phyloP scores from a whole-genome alignment of 2,329 filamentous ascomycete genomes.

The Fusarium sp. region DNA sequence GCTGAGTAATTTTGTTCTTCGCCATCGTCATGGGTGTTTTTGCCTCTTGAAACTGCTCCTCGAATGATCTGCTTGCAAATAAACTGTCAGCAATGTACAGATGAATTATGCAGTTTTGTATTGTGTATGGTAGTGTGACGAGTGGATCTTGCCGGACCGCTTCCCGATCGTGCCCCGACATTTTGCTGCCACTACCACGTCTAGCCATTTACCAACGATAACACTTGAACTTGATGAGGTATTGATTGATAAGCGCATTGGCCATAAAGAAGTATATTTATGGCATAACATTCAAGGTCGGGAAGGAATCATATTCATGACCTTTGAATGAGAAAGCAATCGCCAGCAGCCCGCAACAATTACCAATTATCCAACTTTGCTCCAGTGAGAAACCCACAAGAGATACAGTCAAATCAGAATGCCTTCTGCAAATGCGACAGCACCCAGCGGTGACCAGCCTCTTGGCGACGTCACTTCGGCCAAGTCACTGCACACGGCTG shows the following conservation, averaged over 20 bases:
- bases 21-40: not conserved
- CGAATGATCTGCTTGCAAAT: not conserved
- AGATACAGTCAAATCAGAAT: not conserved
- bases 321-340: too few species aligned
- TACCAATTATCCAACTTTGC: not conserved
- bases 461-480: not conserved
- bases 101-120: not conserved
- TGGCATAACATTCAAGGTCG: too few species aligned
- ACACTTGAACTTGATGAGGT: not conserved
- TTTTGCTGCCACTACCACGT: not conserved
- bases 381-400: not conserved
- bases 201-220: not conserved
- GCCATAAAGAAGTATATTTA: not conserved
- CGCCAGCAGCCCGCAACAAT: fast-evolving
- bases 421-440: not conserved
- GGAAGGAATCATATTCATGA: not conserved
- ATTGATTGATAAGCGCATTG: not conserved
- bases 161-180: slow-evolving; percentile 3
- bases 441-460: fast-evolving
- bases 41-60: not conserved
- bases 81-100: not conserved
- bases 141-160: not conserved
- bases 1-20: not conserved
- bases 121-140: fast-evolving
- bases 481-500: not conserved